A percentile compares a stretch with the other conserved stretches of the same genome.
phyloP scores from a whole-genome alignment of 495 filamentous ascomycete species.

The Lasiosphaeria hispida region DNA sequence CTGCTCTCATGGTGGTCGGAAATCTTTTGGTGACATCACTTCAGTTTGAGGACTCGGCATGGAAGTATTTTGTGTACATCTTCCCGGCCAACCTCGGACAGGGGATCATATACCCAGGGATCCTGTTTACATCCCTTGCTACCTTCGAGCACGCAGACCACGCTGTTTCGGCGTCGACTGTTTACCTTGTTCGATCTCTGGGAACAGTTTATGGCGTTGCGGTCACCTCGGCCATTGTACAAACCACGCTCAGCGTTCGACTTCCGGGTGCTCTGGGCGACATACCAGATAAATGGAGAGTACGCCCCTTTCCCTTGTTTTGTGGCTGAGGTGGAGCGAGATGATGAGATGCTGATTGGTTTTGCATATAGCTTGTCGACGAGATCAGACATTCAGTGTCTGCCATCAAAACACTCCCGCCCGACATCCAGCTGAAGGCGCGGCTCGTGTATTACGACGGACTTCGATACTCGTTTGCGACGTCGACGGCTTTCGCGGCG shows the following conservation, averaged over 20 bases:
- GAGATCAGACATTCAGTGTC: slow-evolving; percentile 62
- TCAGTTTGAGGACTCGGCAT: slow-evolving; percentile 54
- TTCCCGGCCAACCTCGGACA: slow-evolving; percentile 64
- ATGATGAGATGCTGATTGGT: slow-evolving; percentile 18
- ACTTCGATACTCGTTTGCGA: slow-evolving; percentile 53
- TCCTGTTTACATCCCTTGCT: slow-evolving; percentile 61
- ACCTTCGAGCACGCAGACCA: slow-evolving; percentile 65
- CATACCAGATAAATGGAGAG: slow-evolving; percentile 66
- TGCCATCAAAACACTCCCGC: slow-evolving; percentile 51
- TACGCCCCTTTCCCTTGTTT: slow-evolving; percentile 43
- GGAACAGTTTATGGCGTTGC: slow-evolving; percentile 65
- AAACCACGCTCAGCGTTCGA: slow-evolving; percentile 59
- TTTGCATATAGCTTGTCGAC: slow-evolving; percentile 48
- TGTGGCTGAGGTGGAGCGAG: not conserved
- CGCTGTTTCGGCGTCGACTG: slow-evolving; percentile 61
- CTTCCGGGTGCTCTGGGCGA: slow-evolving; percentile 57
- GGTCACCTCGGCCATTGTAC: slow-evolving; percentile 59
- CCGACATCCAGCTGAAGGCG: slow-evolving; percentile 58
- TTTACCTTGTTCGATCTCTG: slow-evolving; percentile 62
- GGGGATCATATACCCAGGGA: slow-evolving; percentile 61
- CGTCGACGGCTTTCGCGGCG: slow-evolving; percentile 50
- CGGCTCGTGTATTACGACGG: slow-evolving; percentile 60
- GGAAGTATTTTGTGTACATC: slow-evolving; percentile 64
- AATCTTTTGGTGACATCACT: slow-evolving; percentile 56
- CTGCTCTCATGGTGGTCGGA: slow-evolving; percentile 58